phyloP scores from a whole-genome alignment of 192 early-diverging fungal genomes.

The Linnemannia zychae region DNA sequence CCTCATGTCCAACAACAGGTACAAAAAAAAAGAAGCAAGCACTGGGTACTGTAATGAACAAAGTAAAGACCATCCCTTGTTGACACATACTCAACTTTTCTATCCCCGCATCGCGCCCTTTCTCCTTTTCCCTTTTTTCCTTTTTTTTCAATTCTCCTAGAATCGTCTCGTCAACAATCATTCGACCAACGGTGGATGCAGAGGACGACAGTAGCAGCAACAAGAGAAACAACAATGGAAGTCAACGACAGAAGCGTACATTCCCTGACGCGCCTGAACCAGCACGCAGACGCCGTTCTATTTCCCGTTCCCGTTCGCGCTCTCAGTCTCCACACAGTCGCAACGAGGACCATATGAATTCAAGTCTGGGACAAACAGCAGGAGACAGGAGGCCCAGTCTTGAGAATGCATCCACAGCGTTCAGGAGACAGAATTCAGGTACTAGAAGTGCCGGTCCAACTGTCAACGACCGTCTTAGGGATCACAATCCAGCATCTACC shows the following conservation, averaged over 20 bases:
- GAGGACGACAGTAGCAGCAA: neutral
- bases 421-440: neutral
- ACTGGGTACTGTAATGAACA: too few relatives aligned
- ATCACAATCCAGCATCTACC: neutral
- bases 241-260: conserved; percentile 12
- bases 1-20: conserved; percentile 33
- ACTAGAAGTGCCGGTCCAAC: neutral
- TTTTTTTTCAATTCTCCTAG: neutral
- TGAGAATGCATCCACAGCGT: neutral
- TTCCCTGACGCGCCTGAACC: conserved; percentile 35
- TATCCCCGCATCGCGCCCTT: too few relatives aligned
- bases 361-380: neutral
- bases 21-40: too few relatives aligned
- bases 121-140: neutral
- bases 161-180: conserved; percentile 38
- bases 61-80: too few relatives aligned
- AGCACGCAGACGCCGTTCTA: conserved; percentile 1
- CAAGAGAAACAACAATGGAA: neutral
- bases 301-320: conserved; percentile 2
- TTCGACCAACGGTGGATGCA: conserved; percentile 12
- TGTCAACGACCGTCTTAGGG: neutral
- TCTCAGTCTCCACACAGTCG: neutral
- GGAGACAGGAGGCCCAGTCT: neutral
- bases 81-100: too few relatives aligned
- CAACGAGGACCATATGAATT: neutral